Percentiles rank a stretch among this genome's conserved stretches.
These are phyloP conservation scores for Ustilago loliicola DNA, from an alignment of 1,284 basidiomycete species.

Conservation along the genomic window DNA sequence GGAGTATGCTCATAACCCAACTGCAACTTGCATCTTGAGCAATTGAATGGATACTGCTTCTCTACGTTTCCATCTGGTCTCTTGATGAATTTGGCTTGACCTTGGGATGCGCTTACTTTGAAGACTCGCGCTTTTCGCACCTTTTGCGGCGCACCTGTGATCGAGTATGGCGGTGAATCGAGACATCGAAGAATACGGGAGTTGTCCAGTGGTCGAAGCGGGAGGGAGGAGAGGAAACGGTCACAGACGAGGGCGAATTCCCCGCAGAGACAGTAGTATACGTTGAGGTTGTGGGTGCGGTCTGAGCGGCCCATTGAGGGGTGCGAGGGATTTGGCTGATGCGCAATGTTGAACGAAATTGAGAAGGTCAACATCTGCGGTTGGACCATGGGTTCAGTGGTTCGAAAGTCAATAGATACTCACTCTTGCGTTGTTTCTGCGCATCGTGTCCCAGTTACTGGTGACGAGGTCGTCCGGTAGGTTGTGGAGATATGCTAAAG, in stretches of 20 bases:
- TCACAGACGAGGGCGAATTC: slow-evolving; percentile 66
- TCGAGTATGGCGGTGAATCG: slow-evolving; percentile 49
- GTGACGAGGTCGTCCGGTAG: not conserved
- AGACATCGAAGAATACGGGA: slow-evolving; percentile 57
- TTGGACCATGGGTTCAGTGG: no score
- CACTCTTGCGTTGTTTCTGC: not conserved
- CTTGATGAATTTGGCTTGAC: slow-evolving; percentile 41
- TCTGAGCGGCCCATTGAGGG: not conserved
- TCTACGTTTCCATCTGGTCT: slow-evolving; percentile 54
- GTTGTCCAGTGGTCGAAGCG: slow-evolving; percentile 59
- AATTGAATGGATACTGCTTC: slow-evolving; percentile 62
- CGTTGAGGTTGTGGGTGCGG: slow-evolving; percentile 23
- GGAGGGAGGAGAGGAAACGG: slow-evolving; percentile 34
- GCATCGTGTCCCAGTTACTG: slow-evolving; percentile 8
- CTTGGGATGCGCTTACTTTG: slow-evolving; percentile 64
- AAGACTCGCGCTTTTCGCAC: slow-evolving; percentile 51
- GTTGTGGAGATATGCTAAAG: not conserved
- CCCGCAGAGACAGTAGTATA: slow-evolving; percentile 68
- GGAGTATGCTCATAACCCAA: slow-evolving; percentile 66
- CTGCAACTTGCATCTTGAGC: slow-evolving; percentile 60
- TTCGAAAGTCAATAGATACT: not conserved
- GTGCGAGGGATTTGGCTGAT: not conserved
- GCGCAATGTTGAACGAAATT: not conserved
- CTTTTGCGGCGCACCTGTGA: slow-evolving; percentile 28
- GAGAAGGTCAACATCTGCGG: no score